Percentiles rank a stretch among this genome's conserved stretches.
Evolutionary conservation across 257 asterid genomes (phyloP).

Genomic region (Lycium barbarum): DNA sequence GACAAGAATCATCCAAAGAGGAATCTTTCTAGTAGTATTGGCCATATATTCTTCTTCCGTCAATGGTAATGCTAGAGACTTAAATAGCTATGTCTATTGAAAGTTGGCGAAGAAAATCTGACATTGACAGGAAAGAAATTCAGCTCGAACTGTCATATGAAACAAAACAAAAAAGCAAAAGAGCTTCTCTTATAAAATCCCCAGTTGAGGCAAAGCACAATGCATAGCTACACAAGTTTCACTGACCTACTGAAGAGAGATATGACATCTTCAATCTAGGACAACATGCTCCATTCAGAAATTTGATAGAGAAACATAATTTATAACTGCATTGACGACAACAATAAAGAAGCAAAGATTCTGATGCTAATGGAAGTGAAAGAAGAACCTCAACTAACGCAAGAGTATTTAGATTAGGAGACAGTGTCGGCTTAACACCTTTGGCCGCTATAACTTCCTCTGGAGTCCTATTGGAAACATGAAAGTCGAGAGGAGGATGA

Average conservation of each 20-base stretch:
- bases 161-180: neutral
- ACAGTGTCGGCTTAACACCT: slow-evolving; percentile 97
- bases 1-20: too few relatives aligned
- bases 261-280: slow-evolving; percentile 11
- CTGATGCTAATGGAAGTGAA: slow-evolving; percentile 37
- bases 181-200: neutral
- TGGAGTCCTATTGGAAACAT: slow-evolving; percentile 72
- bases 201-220: neutral
- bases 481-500: slow-evolving; percentile 20
- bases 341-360: slow-evolving; percentile 17
- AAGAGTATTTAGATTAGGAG: slow-evolving; percentile 95
- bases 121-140: slow-evolving; percentile 4
- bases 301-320: neutral
- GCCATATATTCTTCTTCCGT: too few relatives aligned
- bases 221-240: slow-evolving; percentile 11
- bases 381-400: slow-evolving; percentile 85
- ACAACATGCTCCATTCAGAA: slow-evolving; percentile 5
- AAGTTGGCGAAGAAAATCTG: neutral
- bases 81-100: too few relatives aligned
- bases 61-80: too few relatives aligned
- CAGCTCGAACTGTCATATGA: slow-evolving; percentile 10
- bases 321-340: slow-evolving; percentile 2
- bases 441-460: slow-evolving; percentile 97
- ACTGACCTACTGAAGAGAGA: neutral
- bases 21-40: too few relatives aligned